A percentile compares a stretch with the other conserved stretches of the same genome.
These are phyloP conservation scores for Obba rivulosa DNA, from an alignment of 768 basidiomycete species.

Conservation along the genomic window DNA sequence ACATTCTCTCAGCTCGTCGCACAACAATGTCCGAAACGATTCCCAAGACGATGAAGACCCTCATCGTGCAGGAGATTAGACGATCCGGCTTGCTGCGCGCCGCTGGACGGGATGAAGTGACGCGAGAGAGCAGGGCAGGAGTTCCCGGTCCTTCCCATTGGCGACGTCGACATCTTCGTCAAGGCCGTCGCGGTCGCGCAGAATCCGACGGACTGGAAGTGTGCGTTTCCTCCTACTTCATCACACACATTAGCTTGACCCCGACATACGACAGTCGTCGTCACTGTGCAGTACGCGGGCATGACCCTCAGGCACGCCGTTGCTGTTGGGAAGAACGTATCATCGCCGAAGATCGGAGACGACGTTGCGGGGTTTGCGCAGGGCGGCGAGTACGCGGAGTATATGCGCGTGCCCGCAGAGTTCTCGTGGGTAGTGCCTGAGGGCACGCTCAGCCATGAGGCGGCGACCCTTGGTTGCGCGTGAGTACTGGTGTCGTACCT, in stretches of 20 bases:
- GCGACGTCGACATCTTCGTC: slow-evolving; percentile 13
- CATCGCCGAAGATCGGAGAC: slow-evolving; percentile 16
- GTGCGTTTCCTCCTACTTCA: neutral
- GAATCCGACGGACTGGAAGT: slow-evolving; percentile 9
- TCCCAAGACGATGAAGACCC: slow-evolving; percentile 21
- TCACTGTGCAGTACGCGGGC: slow-evolving; percentile 3
- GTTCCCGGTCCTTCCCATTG: slow-evolving; percentile 2
- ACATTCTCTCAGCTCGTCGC: too few species aligned
- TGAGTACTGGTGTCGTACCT: neutral
- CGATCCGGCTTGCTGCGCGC: slow-evolving; percentile 14
- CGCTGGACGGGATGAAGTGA: neutral
- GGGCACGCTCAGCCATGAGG: slow-evolving; percentile 6
- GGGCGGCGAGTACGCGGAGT: slow-evolving; percentile 21
- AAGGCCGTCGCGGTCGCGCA: slow-evolving; percentile 8
- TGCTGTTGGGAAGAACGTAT: slow-evolving; percentile 15
- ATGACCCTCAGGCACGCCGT: slow-evolving; percentile 16
- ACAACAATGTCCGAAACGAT: neutral
- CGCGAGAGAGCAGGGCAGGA: slow-evolving; percentile 3
- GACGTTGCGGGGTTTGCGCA: slow-evolving; percentile 18
- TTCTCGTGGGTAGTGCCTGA: slow-evolving; percentile 12
- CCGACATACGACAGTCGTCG: slow-evolving; percentile 5
- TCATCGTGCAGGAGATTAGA: slow-evolving; percentile 12
- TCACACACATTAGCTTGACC: neutral
- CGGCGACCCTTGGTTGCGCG: slow-evolving; percentile 8
- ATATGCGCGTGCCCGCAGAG: slow-evolving; percentile 12